A percentile compares a stretch with the other conserved stretches of the same genome.
Conservation (phyloP, 768 basidiomycete genomes). For the Boletus pseudopeckii region DNA sequence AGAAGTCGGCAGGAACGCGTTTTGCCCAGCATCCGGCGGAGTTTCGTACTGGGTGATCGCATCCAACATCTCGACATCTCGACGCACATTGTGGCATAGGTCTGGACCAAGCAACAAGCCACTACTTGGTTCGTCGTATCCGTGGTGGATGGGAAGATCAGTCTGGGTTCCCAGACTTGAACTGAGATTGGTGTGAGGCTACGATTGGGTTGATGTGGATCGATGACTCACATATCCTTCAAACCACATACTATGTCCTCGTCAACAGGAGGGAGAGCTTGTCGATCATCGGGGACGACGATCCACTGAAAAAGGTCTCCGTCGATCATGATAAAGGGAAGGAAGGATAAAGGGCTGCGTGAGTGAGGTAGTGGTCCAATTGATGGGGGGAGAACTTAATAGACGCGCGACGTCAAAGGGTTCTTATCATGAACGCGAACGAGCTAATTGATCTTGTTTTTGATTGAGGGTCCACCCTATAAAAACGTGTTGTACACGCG, state of each 20-base stretch:
- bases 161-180: neutral
- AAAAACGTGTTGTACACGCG: conserved; percentile 36
- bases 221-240: conserved; percentile 21
- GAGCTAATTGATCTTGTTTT: conserved; percentile 27
- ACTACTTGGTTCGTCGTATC: neutral
- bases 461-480: conserved; percentile 35
- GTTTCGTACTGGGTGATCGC: neutral
- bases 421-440: conserved; percentile 30
- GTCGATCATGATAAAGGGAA: conserved; percentile 9
- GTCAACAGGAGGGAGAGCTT: conserved; percentile 20
- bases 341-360: neutral
- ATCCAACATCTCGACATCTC: neutral
- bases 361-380: neutral
- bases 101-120: conserved; percentile 16
- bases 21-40: neutral
- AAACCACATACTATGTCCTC: conserved; percentile 13
- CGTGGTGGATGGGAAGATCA: neutral
- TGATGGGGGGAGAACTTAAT: conserved; percentile 2
- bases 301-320: conserved; percentile 17
- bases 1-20: neutral
- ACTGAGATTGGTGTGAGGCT: conserved; percentile 9
- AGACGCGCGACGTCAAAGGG: conserved; percentile 15
- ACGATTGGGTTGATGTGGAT: neutral
- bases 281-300: conserved; percentile 13
- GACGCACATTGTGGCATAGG: neutral